Evolutionary conservation across 129 eudicot genomes (phyloP).

Genomic region (Artemisia argyi): DNA sequence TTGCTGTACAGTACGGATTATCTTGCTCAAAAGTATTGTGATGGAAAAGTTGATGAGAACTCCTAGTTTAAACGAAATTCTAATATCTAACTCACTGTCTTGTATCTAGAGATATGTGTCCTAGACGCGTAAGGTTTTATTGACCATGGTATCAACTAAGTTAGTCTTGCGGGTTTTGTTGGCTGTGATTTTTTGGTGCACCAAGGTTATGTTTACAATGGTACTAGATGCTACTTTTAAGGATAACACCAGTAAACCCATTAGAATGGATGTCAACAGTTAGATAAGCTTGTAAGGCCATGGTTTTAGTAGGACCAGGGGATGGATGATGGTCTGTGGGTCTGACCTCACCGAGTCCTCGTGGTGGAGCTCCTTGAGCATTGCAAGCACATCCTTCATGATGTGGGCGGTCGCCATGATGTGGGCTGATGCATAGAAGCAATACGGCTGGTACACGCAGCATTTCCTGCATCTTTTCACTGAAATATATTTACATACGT

Average conservation of each 20-base stretch:
- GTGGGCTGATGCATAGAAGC: constrained; percentile 71
- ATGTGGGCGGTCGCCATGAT: constrained; percentile 73
- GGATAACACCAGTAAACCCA: no score
- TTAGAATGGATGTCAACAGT: constrained; percentile 12
- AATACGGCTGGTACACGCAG: constrained; percentile 87
- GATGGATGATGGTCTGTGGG: constrained; percentile 47
- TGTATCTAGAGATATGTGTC: neutral
- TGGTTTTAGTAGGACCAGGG: constrained; percentile 45
- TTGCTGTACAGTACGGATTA: constrained; percentile 33
- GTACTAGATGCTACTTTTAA: no score
- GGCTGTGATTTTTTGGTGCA: neutral
- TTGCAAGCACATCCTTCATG: constrained; percentile 94
- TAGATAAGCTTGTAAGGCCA: constrained; percentile 70
- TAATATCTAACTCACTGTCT: no score
- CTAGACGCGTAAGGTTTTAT: no score
- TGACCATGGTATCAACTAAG: neutral
- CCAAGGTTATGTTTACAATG: no score
- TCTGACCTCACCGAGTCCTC: constrained; percentile 54
- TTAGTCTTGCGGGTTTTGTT: neutral
- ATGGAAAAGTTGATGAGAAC: neutral
- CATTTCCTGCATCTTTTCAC: constrained; percentile 78
- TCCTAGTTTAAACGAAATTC: neutral
- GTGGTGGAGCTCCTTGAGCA: constrained; percentile 81
- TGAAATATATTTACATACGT: no score
- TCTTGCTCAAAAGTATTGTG: constrained; percentile 7